phyloP scores from a whole-genome alignment of 1,284 basidiomycete species.

The Leucoagaricus sp. region DNA sequence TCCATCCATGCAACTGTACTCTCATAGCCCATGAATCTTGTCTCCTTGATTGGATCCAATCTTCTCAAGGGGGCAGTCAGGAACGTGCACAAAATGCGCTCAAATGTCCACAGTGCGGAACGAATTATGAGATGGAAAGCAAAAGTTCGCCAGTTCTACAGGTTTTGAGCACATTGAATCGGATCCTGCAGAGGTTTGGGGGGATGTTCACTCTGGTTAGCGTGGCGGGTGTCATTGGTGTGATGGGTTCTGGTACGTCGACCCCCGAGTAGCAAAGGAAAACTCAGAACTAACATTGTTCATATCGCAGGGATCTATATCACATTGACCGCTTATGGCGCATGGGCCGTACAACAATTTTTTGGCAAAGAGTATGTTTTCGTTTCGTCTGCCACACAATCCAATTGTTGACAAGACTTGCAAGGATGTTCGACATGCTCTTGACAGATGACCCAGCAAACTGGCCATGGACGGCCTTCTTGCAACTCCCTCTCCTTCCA shows the following conservation, averaged over 20 bases:
- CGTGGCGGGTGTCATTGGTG: constrained; percentile 42
- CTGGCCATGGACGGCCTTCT: constrained; percentile 71
- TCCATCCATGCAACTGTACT: constrained; percentile 78
- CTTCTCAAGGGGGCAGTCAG: constrained; percentile 55
- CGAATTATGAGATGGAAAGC: constrained; percentile 66
- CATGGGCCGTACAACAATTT: constrained; percentile 68
- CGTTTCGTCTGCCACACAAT: constrained; percentile 8
- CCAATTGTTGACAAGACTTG: neutral
- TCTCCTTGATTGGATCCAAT: constrained; percentile 74
- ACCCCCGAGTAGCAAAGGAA: neutral
- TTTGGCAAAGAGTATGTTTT: constrained; percentile 63
- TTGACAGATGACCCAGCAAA: constrained; percentile 63
- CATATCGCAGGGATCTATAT: constrained; percentile 57
- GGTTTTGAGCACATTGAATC: constrained; percentile 51
- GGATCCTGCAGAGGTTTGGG: constrained; percentile 48
- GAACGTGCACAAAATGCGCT: constrained; percentile 58
- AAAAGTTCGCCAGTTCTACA: constrained; percentile 53
- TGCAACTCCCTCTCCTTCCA: constrained; percentile 69
- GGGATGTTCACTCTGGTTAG: constrained; percentile 49
- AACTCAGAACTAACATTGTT: neutral
- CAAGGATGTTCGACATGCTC: constrained; percentile 59
- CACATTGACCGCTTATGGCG: constrained; percentile 66
- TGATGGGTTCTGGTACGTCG: constrained; percentile 37
- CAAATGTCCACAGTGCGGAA: constrained; percentile 78
- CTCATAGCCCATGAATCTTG: constrained; percentile 78